Conservation (phyloP, 139 green algal species). For the Tetradesmus obliquus region DNA sequence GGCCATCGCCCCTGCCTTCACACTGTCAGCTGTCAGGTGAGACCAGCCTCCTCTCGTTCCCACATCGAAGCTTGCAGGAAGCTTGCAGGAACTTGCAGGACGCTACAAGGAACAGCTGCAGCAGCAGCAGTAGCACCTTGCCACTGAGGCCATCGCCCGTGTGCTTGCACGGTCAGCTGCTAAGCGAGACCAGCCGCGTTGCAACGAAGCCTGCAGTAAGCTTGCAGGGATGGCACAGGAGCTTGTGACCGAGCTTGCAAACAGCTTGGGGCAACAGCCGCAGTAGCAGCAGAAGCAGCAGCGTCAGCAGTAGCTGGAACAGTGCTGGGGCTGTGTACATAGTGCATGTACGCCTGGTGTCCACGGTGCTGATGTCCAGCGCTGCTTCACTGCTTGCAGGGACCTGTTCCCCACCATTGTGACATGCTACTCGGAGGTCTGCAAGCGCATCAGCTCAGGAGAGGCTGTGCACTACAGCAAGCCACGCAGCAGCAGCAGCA, state of each 20-base stretch:
- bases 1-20: conserved; percentile 28
- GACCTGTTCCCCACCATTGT: conserved; percentile 13
- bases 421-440: conserved; percentile 2
- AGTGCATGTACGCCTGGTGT: not conserved
- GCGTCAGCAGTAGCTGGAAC: not conserved
- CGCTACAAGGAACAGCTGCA: not conserved
- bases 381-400: conserved; percentile 7
- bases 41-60: no score
- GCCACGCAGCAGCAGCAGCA: conserved; percentile 34
- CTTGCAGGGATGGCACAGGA: not conserved
- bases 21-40: conserved; percentile 1
- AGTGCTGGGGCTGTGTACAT: not conserved
- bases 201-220: no score
- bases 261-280: not conserved
- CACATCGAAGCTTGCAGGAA: not conserved
- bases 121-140: not conserved
- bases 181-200: no score
- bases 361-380: not conserved
- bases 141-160: no score
- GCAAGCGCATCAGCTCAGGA: not conserved
- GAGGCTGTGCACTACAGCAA: not conserved
- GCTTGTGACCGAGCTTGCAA: no score
- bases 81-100: not conserved
- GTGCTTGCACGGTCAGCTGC: no score
- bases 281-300: not conserved